Base-by-base conservation (phyloP, 345 rosid species). In the Gossypium stocksii region DNA sequence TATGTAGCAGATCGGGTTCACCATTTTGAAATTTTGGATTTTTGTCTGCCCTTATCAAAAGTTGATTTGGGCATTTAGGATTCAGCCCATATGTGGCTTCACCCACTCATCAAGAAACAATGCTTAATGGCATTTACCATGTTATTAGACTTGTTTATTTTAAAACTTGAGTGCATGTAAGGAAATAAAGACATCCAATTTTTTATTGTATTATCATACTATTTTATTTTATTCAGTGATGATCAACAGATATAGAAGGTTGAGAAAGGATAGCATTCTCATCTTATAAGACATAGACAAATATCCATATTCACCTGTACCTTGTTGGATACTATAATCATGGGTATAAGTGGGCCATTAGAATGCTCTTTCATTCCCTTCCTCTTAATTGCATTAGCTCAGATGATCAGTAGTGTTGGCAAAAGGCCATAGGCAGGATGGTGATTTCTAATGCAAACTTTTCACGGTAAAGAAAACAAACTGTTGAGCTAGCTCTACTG, bases 261-360 rank as follows among this genome's bases (percentile, higher is more conserved):
- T 68, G 59, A 51, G 25, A 16, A 34, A 69, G 45, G 59, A 4
- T 52, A 68, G 46, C 25, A 53, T 52, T 70, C 29, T 70, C 72
- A 27, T 51, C 23, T 49, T 41, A 4, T 51, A 51, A 12, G 23
- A 1, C 59, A 51, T 27, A 27, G 43, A 19, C 16, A 27, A 49
- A 68, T 68, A 51, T 70, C 59, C 16, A 27, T 22, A 52, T 10
- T 51, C 25, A 17, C 8, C 73, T 29, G 20, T 67, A 67, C 43
- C 43, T 23, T 14, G 27, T 23, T 46, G 34, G 51, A 12, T 23
- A 53, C n/a, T n/a, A 19, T 10, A 52, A 70, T 27, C 17, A 29
- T 53, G 46, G 73, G 27, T 34, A 3, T 52, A 70, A 13, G 60
- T 13, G 17, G 41, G 41, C 46, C 29, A 45, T 29, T 51, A 52